phyloP scores from a whole-genome alignment of 768 basidiomycete genomes.

The Neoboletus brunneissimus region DNA sequence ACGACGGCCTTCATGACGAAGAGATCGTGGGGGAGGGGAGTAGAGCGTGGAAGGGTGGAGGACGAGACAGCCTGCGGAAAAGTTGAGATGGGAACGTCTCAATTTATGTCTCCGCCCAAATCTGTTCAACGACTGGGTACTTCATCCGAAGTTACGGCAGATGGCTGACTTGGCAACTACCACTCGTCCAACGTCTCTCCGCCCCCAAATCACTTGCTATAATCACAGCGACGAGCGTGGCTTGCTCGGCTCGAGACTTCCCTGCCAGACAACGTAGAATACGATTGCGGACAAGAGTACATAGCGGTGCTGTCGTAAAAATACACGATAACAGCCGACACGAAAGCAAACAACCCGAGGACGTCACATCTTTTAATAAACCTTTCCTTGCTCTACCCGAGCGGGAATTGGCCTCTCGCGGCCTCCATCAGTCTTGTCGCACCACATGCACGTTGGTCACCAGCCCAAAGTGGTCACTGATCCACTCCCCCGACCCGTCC shows the following conservation, averaged over 20 bases:
- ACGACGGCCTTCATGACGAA: slow-evolving; percentile 47
- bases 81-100: slow-evolving; percentile 12
- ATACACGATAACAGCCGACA: slow-evolving; percentile 5
- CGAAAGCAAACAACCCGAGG: neutral
- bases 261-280: neutral
- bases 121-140: slow-evolving; percentile 8
- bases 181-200: neutral
- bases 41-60: neutral
- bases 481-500: slow-evolving; percentile 44
- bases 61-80: slow-evolving; percentile 17
- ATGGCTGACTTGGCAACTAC: neutral
- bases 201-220: neutral
- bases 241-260: neutral
- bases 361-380: slow-evolving; percentile 5
- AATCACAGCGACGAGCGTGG: slow-evolving; percentile 6
- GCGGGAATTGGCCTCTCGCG: neutral
- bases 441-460: slow-evolving; percentile 36
- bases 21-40: slow-evolving; percentile 12
- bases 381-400: neutral
- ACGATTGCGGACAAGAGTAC: neutral
- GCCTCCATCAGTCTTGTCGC: slow-evolving; percentile 16
- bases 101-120: slow-evolving; percentile 36
- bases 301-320: slow-evolving; percentile 1
- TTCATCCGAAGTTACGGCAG: slow-evolving; percentile 5
- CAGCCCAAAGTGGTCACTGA: slow-evolving; percentile 71